A percentile compares a stretch with the other conserved stretches of the same genome.
phyloP scores from a whole-genome alignment of 805 yeast genomes.

The Saccharomycopsis fibuligera region DNA sequence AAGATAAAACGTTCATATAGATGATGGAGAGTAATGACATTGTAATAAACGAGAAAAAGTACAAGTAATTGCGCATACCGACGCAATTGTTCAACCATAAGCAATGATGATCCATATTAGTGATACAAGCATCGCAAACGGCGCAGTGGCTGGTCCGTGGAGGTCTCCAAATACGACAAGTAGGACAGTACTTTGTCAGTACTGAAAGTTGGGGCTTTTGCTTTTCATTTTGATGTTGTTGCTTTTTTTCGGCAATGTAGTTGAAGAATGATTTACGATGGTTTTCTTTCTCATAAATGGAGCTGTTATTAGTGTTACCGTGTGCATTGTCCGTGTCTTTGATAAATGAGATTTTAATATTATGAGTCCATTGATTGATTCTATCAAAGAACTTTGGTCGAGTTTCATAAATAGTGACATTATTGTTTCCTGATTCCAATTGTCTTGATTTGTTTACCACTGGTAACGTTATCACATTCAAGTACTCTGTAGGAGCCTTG shows the following conservation, averaged over 20 bases:
- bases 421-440: neutral
- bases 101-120: constrained; percentile 66
- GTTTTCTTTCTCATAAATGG: no score
- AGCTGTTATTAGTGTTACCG: no score
- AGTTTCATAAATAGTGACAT: no score
- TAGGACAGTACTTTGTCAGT: constrained; percentile 48
- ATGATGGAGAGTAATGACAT: constrained; percentile 30
- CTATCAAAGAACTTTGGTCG: no score
- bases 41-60: constrained; percentile 47
- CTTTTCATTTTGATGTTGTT: no score
- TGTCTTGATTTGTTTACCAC: neutral
- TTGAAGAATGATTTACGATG: no score
- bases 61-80: constrained; percentile 65
- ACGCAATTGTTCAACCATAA: constrained; percentile 67
- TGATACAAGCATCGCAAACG: constrained; percentile 58
- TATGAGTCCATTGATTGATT: no score
- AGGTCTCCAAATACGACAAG: constrained; percentile 71
- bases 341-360: no score
- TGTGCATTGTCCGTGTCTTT: no score
- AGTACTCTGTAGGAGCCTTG: constrained; percentile 52
- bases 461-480: constrained; percentile 44
- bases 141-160: constrained; percentile 74
- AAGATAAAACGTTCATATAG: constrained; percentile 28
- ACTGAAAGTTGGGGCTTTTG: constrained; percentile 31
- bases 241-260: no score